Conservation (phyloP, 164 flowering plant genomes). For the Umbilicus rupestris region DNA sequence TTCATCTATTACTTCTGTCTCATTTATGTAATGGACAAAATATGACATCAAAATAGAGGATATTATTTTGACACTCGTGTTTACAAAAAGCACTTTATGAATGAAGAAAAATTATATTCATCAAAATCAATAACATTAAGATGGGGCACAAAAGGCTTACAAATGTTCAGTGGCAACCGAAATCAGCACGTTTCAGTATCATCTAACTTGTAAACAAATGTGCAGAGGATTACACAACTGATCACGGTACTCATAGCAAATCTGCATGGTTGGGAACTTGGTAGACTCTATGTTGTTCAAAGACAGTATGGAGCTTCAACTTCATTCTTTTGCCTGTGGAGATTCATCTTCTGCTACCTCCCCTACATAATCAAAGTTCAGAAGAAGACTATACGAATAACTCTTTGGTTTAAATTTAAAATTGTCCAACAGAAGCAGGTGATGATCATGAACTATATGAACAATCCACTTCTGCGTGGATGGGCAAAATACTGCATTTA, state of each 20-base stretch:
- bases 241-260: too few relatives aligned
- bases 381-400: not conserved
- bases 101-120: not conserved
- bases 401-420: not conserved
- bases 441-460: not conserved
- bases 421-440: not conserved
- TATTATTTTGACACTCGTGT: not conserved
- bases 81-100: not conserved
- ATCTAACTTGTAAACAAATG: not conserved
- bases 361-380: not conserved
- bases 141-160: not conserved
- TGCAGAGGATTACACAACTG: too few relatives aligned
- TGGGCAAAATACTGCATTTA: too few relatives aligned
- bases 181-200: not conserved
- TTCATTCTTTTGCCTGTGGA: too few relatives aligned
- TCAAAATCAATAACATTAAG: not conserved
- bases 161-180: not conserved
- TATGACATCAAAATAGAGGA: not conserved
- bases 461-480: not conserved
- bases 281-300: too few relatives aligned
- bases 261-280: too few relatives aligned
- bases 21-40: not conserved
- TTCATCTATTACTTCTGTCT: conserved; percentile 1
- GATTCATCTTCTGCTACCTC: too few relatives aligned
- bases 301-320: too few relatives aligned